These are phyloP conservation scores for Arthroderma sp. DNA, from an alignment of 2,329 filamentous ascomycete species.

Conservation along the genomic window DNA sequence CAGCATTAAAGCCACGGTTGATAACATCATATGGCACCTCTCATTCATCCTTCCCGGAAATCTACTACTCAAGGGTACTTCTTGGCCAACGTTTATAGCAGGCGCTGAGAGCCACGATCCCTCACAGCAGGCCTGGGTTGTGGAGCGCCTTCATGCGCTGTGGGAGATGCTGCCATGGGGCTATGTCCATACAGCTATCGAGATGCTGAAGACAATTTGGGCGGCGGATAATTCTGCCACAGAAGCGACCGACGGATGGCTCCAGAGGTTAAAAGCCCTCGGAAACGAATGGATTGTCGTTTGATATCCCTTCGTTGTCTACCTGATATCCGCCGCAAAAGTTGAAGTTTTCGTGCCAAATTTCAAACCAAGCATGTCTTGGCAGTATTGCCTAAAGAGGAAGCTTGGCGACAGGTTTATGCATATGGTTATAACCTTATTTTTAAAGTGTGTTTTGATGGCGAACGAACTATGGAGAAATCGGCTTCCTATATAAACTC, in stretches of 20 bases:
- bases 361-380: neutral
- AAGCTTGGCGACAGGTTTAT: conserved; percentile 3
- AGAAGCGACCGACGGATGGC: neutral
- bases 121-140: conserved; percentile 23
- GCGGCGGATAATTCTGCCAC: neutral
- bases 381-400: conserved; percentile 2
- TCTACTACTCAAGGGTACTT: conserved; percentile 33
- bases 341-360: neutral
- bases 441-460: neutral
- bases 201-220: conserved; percentile 3
- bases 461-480: neutral
- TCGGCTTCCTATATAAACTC: neutral
- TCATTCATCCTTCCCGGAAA: conserved; percentile 26
- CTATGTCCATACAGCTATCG: conserved; percentile 2
- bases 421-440: neutral
- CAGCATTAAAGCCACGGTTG: conserved; percentile 12
- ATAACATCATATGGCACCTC: conserved; percentile 27
- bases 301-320: neutral
- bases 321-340: neutral
- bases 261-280: conserved; percentile 1
- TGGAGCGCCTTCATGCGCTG: conserved; percentile 24
- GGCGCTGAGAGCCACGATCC: conserved; percentile 29
- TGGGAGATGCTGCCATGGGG: conserved; percentile 20
- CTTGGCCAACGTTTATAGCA: conserved; percentile 36
- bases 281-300: conserved; percentile 8